A percentile compares a stretch with the other conserved stretches of the same genome.
Evolutionary conservation across 108 stramenopile genomes (phyloP).

Genomic region (Fragilaria radians): DNA sequence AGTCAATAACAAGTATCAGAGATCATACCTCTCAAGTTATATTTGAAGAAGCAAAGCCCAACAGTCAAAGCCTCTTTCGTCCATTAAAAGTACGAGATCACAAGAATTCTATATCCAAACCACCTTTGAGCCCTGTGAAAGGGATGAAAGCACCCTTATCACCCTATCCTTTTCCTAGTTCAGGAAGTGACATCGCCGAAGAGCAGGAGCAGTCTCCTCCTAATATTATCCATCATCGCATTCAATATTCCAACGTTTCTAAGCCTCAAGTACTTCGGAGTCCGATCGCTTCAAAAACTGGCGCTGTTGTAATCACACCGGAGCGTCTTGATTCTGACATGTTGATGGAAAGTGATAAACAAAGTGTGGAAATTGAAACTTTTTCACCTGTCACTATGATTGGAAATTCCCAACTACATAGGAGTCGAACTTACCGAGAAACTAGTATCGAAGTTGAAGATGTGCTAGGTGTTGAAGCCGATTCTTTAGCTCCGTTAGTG

Average conservation of each 20-base stretch:
- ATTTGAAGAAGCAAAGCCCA: conserved; percentile 28
- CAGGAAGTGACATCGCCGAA: no score
- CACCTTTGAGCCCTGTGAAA: conserved; percentile 29
- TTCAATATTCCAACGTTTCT: conserved; percentile 11
- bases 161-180: conserved; percentile 16
- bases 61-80: not conserved
- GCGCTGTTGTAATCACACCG: not conserved
- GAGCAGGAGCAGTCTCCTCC: conserved; percentile 23
- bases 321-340: no score
- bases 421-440: not conserved
- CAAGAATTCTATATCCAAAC: conserved; percentile 18
- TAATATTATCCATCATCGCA: conserved; percentile 20
- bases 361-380: no score
- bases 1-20: conserved; percentile 16
- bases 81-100: not conserved
- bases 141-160: conserved; percentile 10
- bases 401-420: no score
- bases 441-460: not conserved
- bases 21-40: conserved; percentile 14
- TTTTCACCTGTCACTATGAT: no score
- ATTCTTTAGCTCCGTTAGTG: not conserved
- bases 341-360: no score
- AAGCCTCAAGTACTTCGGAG: conserved; percentile 14
- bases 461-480: not conserved
- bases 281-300: not conserved